These are phyloP conservation scores for Balakata baccata DNA, from an alignment of 345 rosid genomes.

Conservation along the genomic window DNA sequence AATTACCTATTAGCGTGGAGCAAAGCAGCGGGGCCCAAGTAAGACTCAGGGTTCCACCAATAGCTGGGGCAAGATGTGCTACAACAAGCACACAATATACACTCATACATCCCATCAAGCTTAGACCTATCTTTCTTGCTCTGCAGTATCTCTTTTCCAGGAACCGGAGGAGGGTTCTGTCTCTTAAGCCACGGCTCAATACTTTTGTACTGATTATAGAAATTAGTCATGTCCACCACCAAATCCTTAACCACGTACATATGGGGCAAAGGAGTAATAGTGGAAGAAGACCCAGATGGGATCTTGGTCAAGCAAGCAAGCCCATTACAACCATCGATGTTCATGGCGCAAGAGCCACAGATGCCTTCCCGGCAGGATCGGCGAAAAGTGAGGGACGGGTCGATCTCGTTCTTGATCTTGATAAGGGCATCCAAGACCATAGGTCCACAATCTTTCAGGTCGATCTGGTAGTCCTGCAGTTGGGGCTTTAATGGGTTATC, in stretches of 20 bases:
- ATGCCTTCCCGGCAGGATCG: slow-evolving; percentile 97
- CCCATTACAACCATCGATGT: slow-evolving; percentile 91
- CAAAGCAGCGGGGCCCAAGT: slow-evolving; percentile 91
- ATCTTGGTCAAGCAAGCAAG: slow-evolving; percentile 91
- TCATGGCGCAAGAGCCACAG: slow-evolving; percentile 96
- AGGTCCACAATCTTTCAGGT: slow-evolving; percentile 88
- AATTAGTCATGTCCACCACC: slow-evolving; percentile 95
- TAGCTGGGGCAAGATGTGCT: slow-evolving; percentile 94
- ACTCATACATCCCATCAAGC: slow-evolving; percentile 97
- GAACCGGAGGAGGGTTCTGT: slow-evolving; percentile 56
- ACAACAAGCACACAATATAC: slow-evolving; percentile 91
- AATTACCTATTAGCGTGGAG: slow-evolving; percentile 84
- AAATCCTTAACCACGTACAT: slow-evolving; percentile 94
- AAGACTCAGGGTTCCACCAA: slow-evolving; percentile 98
- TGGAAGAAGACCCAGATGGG: slow-evolving; percentile 35
- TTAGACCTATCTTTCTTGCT: slow-evolving; percentile 86
- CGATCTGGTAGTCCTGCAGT: slow-evolving; percentile 64
- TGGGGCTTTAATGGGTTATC: slow-evolving; percentile 68
- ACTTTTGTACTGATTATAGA: slow-evolving; percentile 93
- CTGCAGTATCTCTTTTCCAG: slow-evolving; percentile 82
- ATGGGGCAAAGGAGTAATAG: slow-evolving; percentile 80
- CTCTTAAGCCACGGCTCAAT: slow-evolving; percentile 99
- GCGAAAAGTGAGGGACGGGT: slow-evolving; percentile 90
- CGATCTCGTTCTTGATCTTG: slow-evolving; percentile 96
- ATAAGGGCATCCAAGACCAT: slow-evolving; percentile 94